Conservation (phyloP, 345 rosid genomes). For the Citrus maxima region DNA sequence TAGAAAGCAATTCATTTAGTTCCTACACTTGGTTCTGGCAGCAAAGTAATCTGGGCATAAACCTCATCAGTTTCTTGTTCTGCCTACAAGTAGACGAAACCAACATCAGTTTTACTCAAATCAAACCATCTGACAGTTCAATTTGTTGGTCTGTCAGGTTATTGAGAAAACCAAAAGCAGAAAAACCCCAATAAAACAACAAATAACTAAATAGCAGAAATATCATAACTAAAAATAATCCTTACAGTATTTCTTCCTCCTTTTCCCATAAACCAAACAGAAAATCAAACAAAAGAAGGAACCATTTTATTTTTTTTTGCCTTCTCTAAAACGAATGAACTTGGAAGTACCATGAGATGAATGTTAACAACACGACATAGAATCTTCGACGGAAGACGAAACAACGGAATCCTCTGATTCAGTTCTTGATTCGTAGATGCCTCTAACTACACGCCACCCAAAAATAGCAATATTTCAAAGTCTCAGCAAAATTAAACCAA, state of each 20-base stretch:
- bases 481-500: background rate
- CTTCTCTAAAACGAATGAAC: background rate
- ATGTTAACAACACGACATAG: conserved; percentile 77
- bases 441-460: conserved; percentile 55
- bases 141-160: background rate
- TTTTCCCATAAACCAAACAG: conserved; percentile 14
- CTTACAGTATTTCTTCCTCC: background rate
- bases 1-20: conserved; percentile 6
- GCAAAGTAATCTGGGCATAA: conserved; percentile 83
- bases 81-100: conserved; percentile 48
- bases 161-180: background rate
- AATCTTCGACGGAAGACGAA: conserved; percentile 70
- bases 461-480: conserved; percentile 25
- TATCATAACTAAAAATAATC: background rate
- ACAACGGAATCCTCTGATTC: conserved; percentile 67
- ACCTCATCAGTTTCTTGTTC: conserved; percentile 97
- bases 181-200: background rate
- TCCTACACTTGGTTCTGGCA: conserved; percentile 66
- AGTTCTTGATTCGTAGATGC: conserved; percentile 81
- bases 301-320: background rate
- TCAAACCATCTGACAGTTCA: background rate
- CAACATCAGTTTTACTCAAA: conserved; percentile 5
- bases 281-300: background rate
- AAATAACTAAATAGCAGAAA: background rate
- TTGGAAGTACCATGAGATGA: conserved; percentile 55